phyloP scores from a whole-genome alignment of 148 eudicot genomes.

The Rhododendron williamsianum region DNA sequence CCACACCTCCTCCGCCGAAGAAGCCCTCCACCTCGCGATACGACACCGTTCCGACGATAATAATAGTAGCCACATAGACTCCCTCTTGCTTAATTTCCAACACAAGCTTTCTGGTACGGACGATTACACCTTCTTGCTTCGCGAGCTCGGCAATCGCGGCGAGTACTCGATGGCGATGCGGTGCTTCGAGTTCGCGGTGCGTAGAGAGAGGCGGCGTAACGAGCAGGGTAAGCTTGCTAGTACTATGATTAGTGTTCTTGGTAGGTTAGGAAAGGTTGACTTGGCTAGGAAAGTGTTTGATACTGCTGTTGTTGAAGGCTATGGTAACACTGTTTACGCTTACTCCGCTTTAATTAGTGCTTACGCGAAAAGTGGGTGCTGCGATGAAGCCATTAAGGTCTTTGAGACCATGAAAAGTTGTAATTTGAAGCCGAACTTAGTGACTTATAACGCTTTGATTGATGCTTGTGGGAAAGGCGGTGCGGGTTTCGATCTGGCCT shows the following conservation, averaged over 20 bases:
- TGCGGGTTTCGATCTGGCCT: slow-evolving; percentile 49
- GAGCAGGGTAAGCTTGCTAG: slow-evolving; percentile 84
- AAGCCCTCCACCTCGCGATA: slow-evolving; percentile 36
- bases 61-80: slow-evolving; percentile 12
- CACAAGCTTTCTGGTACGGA: slow-evolving; percentile 56
- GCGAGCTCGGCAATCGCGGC: slow-evolving; percentile 80
- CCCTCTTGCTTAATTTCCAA: slow-evolving; percentile 36
- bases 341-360: slow-evolving; percentile 91
- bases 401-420: slow-evolving; percentile 64
- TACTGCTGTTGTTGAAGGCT: slow-evolving; percentile 61
- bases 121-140: slow-evolving; percentile 65
- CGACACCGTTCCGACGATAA: slow-evolving; percentile 25
- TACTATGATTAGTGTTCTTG: slow-evolving; percentile 90
- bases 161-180: slow-evolving; percentile 51
- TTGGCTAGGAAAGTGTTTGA: slow-evolving; percentile 68
- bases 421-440: slow-evolving; percentile 85
- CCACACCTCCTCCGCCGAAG: slow-evolving; percentile 54
- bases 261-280: slow-evolving; percentile 79
- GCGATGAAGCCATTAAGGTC: slow-evolving; percentile 61
- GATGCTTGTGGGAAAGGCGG: slow-evolving; percentile 99
- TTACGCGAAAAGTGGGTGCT: slow-evolving; percentile 71
- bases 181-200: slow-evolving; percentile 66
- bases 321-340: slow-evolving; percentile 87
- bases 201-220: slow-evolving; percentile 38
- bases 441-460: slow-evolving; percentile 83